Evolutionary conservation across 345 rosid species (phyloP).

Genomic region (Clausena lansium): DNA sequence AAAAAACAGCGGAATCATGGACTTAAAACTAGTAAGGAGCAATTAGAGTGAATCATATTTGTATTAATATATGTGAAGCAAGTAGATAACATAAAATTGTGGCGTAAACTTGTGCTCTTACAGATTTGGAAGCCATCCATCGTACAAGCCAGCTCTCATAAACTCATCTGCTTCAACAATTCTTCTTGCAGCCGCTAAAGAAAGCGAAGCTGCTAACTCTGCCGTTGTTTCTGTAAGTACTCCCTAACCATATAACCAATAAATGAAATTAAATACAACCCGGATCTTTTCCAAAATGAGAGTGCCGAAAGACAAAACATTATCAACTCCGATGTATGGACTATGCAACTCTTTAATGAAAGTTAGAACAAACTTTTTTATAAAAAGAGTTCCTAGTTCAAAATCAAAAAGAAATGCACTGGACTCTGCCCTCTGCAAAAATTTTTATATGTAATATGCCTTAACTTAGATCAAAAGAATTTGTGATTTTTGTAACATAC

Average conservation of each 20-base stretch:
- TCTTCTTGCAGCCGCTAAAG: slow-evolving; percentile 88
- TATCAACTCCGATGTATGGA: not conserved
- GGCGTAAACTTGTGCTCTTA: slow-evolving; percentile 15
- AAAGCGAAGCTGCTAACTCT: slow-evolving; percentile 92
- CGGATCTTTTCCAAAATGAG: not conserved
- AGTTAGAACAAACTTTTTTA: not conserved
- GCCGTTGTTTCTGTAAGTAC: slow-evolving; percentile 98
- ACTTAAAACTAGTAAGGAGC: not conserved
- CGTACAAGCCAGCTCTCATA: slow-evolving; percentile 95
- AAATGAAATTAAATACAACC: not conserved
- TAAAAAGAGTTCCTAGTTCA: no score
- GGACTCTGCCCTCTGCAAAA: not conserved
- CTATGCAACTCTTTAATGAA: not conserved
- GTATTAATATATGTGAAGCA: not conserved
- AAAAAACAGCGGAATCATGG: not conserved
- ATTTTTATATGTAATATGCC: not conserved
- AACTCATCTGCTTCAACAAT: slow-evolving; percentile 95
- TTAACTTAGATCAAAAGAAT: not conserved
- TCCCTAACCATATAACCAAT: slow-evolving; percentile 47
- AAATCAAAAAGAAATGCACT: no score
- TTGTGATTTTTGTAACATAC: not conserved
- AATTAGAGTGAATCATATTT: not conserved
- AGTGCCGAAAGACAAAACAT: not conserved
- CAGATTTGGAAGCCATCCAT: slow-evolving; percentile 98
- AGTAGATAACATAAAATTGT: not conserved